Conservation (phyloP, 1,139 yeast species). For the Candida sp. region DNA sequence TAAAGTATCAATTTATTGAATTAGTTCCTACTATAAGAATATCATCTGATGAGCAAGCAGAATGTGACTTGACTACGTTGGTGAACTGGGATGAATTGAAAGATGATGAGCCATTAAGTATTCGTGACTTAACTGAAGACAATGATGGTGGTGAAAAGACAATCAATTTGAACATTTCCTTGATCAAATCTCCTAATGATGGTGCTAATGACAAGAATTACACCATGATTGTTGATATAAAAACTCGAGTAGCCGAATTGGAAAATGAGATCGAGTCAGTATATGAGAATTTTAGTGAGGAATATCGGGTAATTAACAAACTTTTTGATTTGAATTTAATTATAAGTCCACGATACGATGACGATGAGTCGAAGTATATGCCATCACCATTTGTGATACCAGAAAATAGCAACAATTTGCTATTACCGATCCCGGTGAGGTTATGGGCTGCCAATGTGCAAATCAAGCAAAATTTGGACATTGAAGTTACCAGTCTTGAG, state of each 20-base stretch:
- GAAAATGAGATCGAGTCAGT: constrained; percentile 8
- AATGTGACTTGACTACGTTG: constrained; percentile 16
- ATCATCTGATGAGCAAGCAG: constrained; percentile 12
- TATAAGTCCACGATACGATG: constrained; percentile 33
- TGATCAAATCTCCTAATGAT: constrained; percentile 19
- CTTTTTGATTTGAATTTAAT: constrained; percentile 35
- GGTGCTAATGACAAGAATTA: constrained; percentile 7
- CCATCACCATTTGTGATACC: constrained; percentile 41
- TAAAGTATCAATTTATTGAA: constrained; percentile 18
- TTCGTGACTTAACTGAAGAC: constrained; percentile 13
- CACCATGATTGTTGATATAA: constrained; percentile 19
- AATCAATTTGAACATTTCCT: constrained; percentile 18
- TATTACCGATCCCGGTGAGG: constrained; percentile 44
- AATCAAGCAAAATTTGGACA: constrained; percentile 10
- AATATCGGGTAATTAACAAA: constrained; percentile 25
- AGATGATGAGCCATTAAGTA: constrained; percentile 38
- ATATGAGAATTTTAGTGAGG: constrained; percentile 7
- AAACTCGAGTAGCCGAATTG: constrained; percentile 20
- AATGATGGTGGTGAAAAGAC: constrained; percentile 7
- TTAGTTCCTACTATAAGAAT: constrained; percentile 20
- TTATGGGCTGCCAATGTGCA: constrained; percentile 39
- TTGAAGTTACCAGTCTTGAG: constrained; percentile 20
- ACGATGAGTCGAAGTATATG: constrained; percentile 25
- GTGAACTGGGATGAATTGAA: constrained; percentile 36
- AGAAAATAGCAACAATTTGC: constrained; percentile 11